These are phyloP conservation scores for Leccinum huronense DNA, from an alignment of 1,284 basidiomycete species.

Conservation along the genomic window DNA sequence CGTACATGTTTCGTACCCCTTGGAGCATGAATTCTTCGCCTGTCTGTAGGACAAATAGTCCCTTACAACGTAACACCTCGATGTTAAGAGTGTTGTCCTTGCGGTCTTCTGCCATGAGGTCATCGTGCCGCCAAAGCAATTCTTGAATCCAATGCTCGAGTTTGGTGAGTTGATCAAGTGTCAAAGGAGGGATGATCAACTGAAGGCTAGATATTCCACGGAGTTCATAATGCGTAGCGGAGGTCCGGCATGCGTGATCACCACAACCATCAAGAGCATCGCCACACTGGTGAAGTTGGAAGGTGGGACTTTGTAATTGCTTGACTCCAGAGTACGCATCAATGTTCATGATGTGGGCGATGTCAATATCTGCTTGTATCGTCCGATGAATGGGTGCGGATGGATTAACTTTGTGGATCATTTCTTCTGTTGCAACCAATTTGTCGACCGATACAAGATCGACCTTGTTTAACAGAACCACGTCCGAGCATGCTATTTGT, in stretches of 20 bases:
- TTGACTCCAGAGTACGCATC: constrained; percentile 60
- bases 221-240: constrained; percentile 56
- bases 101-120: constrained; percentile 14
- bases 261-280: constrained; percentile 31
- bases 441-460: constrained; percentile 60
- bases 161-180: constrained; percentile 41
- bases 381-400: constrained; percentile 73
- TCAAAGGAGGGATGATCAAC: constrained; percentile 61
- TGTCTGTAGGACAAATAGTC: constrained; percentile 56
- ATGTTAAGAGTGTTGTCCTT: constrained; percentile 29
- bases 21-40: constrained; percentile 74
- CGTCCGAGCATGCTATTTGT: constrained; percentile 87
- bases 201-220: constrained; percentile 73
- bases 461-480: constrained; percentile 86
- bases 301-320: constrained; percentile 28
- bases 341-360: constrained; percentile 74
- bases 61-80: constrained; percentile 81
- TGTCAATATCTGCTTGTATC: constrained; percentile 63
- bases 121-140: constrained; percentile 72
- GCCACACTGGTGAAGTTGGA: constrained; percentile 29
- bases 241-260: constrained; percentile 8
- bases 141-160: constrained; percentile 78
- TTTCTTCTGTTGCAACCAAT: constrained; percentile 48
- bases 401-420: constrained; percentile 76
- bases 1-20: constrained; percentile 85